Conservation (phyloP, 192 early-diverging fungal species). For the Umbelopsis vinacea region DNA sequence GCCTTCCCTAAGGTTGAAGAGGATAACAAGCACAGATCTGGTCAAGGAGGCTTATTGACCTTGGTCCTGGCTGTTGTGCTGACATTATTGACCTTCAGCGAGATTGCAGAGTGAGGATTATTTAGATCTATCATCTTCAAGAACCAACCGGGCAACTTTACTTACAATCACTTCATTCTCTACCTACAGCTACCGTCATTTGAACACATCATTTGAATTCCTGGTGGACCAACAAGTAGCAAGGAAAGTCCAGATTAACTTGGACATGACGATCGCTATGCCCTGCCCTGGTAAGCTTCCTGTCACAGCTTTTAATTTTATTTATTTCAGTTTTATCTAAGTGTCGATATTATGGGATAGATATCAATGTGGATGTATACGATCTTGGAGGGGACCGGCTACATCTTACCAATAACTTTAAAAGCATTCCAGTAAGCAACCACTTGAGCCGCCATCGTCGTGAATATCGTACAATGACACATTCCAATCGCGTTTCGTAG, state of each 20-base stretch:
- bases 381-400: slow-evolving; percentile 68
- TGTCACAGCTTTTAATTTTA: not conserved
- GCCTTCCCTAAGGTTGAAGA: slow-evolving; percentile 91
- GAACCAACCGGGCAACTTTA: not conserved
- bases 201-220: slow-evolving; percentile 78
- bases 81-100: slow-evolving; percentile 66
- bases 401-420: slow-evolving; percentile 56
- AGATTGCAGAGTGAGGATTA: slow-evolving; percentile 65
- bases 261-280: slow-evolving; percentile 90
- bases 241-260: slow-evolving; percentile 76
- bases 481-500: slow-evolving; percentile 4
- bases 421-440: slow-evolving; percentile 53
- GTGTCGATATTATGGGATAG: slow-evolving; percentile 32
- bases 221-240: slow-evolving; percentile 72
- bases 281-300: slow-evolving; percentile 65
- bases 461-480: not conserved
- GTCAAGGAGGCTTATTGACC: slow-evolving; percentile 77
- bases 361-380: slow-evolving; percentile 66
- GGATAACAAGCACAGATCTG: slow-evolving; percentile 73
- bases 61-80: slow-evolving; percentile 71
- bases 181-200: slow-evolving; percentile 36
- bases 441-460: not conserved
- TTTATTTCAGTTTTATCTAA: not conserved
- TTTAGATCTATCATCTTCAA: slow-evolving; percentile 22
- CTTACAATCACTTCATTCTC: not conserved